Evolutionary conservation across 139 green algal species (phyloP).

Genomic region (Chlamydomonas sp.): DNA sequence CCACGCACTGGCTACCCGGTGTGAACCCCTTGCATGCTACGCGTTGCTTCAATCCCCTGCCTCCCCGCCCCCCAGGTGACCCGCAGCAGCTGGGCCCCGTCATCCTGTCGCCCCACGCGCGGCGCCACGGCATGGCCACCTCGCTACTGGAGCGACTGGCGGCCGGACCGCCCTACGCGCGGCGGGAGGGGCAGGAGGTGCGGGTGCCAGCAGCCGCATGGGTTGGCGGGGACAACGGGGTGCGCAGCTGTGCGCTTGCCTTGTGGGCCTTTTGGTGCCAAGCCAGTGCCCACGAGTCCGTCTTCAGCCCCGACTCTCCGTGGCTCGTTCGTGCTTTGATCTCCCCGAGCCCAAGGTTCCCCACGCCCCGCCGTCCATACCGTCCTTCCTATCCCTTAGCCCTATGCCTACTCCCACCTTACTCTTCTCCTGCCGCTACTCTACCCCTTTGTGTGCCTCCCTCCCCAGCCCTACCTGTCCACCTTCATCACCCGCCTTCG

Average conservation of each 20-base stretch:
- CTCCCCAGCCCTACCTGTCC: slow-evolving; percentile 15
- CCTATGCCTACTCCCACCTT: not conserved
- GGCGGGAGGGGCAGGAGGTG: not conserved
- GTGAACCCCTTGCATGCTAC: no score
- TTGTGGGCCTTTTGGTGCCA: not conserved
- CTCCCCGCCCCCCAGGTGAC: slow-evolving; percentile 37
- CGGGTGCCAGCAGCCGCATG: not conserved
- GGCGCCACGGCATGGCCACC: slow-evolving; percentile 32
- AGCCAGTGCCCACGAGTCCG: not conserved
- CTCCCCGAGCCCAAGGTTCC: no score
- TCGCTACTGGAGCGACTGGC: slow-evolving; percentile 47
- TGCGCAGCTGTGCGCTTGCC: no score
- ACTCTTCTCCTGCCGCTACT: not conserved
- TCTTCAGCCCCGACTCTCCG: not conserved
- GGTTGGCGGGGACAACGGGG: not conserved
- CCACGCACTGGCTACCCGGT: no score
- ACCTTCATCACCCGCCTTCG: slow-evolving; percentile 69
- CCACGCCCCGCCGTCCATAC: no score
- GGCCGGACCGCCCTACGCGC: not conserved
- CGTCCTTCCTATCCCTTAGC: not conserved
- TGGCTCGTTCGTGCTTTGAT: no score
- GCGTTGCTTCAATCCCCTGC: not conserved
- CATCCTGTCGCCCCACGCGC: slow-evolving; percentile 43
- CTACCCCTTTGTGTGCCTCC: not conserved
- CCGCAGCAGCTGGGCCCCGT: slow-evolving; percentile 63